A percentile compares a stretch with the other conserved stretches of the same genome.
Conservation (phyloP, 1,284 basidiomycete genomes). For the Puccinia horiana region DNA sequence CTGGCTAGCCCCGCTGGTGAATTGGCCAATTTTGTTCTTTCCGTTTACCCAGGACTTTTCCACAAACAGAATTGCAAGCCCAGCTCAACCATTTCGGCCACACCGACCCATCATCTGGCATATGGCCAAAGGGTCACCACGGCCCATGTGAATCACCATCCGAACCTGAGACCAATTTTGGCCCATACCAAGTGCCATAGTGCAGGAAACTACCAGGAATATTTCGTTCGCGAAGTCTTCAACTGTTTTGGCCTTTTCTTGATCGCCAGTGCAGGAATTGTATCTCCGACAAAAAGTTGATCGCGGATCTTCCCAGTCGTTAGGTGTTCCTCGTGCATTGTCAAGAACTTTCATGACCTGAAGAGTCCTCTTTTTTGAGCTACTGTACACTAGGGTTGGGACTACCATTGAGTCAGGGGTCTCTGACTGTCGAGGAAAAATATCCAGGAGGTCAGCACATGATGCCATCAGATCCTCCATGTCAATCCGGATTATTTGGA, state of each 20-base stretch:
- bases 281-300: background rate
- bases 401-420: background rate
- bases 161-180: background rate
- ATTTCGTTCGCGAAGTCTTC: background rate
- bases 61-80: constrained; percentile 6
- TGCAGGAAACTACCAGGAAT: background rate
- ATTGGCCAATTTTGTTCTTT: background rate
- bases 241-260: background rate
- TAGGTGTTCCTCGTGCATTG: background rate
- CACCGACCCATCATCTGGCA: constrained; percentile 9
- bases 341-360: background rate
- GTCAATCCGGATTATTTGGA: background rate
- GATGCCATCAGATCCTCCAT: background rate
- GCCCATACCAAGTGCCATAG: constrained; percentile 2
- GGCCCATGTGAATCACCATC: background rate
- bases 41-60: background rate
- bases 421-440: background rate
- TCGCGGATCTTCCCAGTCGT: background rate
- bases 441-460: background rate
- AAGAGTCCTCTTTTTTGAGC: background rate
- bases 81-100: background rate
- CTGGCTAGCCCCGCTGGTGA: background rate
- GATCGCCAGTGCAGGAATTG: background rate
- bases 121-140: background rate
- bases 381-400: background rate